These are phyloP conservation scores for Prunus yedoensis DNA, from an alignment of 331 rosid genomes.

Conservation along the genomic window DNA sequence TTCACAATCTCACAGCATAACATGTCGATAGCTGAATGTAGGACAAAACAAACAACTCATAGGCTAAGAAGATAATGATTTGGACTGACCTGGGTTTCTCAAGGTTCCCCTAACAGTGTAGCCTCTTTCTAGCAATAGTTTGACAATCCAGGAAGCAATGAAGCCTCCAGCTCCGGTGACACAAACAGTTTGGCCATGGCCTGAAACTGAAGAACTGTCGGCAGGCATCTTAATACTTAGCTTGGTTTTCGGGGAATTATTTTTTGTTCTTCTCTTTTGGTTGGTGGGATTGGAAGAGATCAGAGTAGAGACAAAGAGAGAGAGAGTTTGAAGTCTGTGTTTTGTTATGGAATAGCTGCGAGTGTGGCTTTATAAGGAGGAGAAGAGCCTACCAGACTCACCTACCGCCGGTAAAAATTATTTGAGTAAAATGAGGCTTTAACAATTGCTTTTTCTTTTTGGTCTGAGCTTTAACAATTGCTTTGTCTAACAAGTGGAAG, in stretches of 20 bases:
- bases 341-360: not conserved
- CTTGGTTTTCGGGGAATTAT: not conserved
- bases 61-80: not conserved
- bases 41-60: too few species aligned
- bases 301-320: too few species aligned
- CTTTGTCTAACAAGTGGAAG: not conserved
- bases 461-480: not conserved
- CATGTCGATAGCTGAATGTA: too few species aligned
- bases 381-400: conserved; percentile 9
- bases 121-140: conserved; percentile 66
- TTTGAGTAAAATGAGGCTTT: not conserved
- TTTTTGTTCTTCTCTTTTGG: not conserved
- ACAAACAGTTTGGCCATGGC: conserved; percentile 54
- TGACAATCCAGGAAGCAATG: conserved; percentile 93
- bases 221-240: conserved; percentile 47
- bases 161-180: conserved; percentile 98
- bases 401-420: conserved; percentile 22
- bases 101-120: conserved; percentile 83
- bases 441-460: not conserved
- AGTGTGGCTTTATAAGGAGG: conserved; percentile 25
- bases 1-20: too few species aligned
- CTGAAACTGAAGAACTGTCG: conserved; percentile 20
- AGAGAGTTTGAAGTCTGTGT: not conserved
- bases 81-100: conserved; percentile 72
- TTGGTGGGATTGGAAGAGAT: not conserved